Percentiles rank a stretch among this genome's conserved stretches.
These are phyloP conservation scores for Zostera marina DNA, from an alignment of 116 monocot species.

Conservation along the genomic window DNA sequence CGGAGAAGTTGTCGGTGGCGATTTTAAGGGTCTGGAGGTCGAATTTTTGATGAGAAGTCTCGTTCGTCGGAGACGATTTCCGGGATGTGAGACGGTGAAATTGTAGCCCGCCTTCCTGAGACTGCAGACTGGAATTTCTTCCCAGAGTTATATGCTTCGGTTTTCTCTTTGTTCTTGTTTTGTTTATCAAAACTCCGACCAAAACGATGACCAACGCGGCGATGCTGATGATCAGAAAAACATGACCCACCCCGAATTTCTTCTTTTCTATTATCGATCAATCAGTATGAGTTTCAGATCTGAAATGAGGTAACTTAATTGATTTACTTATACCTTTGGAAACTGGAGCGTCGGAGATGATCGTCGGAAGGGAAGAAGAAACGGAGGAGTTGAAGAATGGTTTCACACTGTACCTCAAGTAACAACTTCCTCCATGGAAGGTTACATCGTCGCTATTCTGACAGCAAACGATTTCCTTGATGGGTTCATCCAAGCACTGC, in stretches of 20 bases:
- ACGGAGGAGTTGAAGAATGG: slow-evolving; percentile 7
- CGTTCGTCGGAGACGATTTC: background rate
- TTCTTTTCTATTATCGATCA: background rate
- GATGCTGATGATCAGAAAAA: background rate
- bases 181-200: background rate
- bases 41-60: slow-evolving; percentile 1
- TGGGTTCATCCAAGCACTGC: slow-evolving; percentile 1
- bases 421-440: slow-evolving; percentile 14
- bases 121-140: background rate
- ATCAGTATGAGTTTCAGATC: too few species aligned
- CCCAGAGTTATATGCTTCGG: slow-evolving; percentile 5
- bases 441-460: background rate
- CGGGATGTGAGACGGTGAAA: background rate
- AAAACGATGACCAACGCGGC: background rate
- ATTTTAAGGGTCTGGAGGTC: slow-evolving; percentile 6
- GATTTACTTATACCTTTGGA: background rate
- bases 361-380: background rate
- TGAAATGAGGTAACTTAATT: background rate
- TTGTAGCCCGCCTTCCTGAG: background rate
- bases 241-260: background rate
- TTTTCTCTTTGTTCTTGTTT: slow-evolving; percentile 1
- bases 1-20: slow-evolving; percentile 8
- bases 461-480: background rate
- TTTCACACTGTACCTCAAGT: slow-evolving; percentile 5
- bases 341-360: background rate